Conservation (phyloP, 768 basidiomycete genomes). For the Termitomyces titanicus region DNA sequence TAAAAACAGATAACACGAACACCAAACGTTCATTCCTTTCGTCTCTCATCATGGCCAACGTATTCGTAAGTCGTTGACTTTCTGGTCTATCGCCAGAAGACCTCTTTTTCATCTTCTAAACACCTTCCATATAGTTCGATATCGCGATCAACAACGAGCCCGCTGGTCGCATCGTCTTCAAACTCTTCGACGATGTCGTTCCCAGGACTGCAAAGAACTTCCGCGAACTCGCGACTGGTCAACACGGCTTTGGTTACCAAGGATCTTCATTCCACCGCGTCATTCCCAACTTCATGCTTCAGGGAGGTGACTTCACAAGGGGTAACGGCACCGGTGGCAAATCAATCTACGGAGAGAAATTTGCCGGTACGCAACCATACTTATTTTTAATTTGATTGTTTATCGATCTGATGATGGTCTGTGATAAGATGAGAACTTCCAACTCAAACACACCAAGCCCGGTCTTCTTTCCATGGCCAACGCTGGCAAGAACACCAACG, state of each 20-base stretch:
- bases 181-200: constrained; percentile 77
- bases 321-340: constrained; percentile 75
- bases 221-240: constrained; percentile 81
- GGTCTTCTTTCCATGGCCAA: constrained; percentile 81
- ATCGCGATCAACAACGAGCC: constrained; percentile 41
- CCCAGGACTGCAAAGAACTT: constrained; percentile 81
- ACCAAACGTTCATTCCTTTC: constrained; percentile 9
- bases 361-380: constrained; percentile 45
- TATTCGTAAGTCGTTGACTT: constrained; percentile 29
- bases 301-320: constrained; percentile 84
- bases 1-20: constrained; percentile 13
- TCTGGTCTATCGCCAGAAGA: neutral
- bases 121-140: constrained; percentile 51
- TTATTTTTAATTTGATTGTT: neutral
- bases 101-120: constrained; percentile 1
- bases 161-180: constrained; percentile 70
- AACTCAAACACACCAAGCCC: constrained; percentile 66
- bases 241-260: constrained; percentile 70
- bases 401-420: constrained; percentile 1
- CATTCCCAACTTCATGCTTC: constrained; percentile 83
- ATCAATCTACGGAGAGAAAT: constrained; percentile 72
- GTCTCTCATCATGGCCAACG: constrained; percentile 29
- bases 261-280: constrained; percentile 75
- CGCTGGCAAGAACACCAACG: constrained; percentile 79
- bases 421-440: constrained; percentile 77